These are phyloP conservation scores for Aureobasidium sp. DNA, from an alignment of 2,329 filamentous ascomycete genomes.

Conservation along the genomic window DNA sequence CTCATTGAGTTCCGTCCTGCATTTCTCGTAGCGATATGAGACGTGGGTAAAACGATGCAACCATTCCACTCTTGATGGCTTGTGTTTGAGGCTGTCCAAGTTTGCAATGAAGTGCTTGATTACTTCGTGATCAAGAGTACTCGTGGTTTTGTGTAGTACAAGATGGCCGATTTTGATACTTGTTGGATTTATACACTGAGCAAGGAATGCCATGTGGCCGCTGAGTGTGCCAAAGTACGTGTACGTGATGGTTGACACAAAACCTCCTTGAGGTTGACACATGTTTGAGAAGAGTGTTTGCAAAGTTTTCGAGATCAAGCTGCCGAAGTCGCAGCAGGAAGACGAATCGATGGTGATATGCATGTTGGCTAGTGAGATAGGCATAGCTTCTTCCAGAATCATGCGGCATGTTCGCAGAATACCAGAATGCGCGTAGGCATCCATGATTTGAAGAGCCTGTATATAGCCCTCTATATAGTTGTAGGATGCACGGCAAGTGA, in stretches of 20 bases:
- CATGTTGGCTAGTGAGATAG: background rate
- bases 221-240: too few relatives aligned
- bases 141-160: background rate
- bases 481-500: background rate
- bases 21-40: background rate
- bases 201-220: too few relatives aligned
- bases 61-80: background rate
- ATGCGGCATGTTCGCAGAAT: background rate
- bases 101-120: background rate
- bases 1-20: background rate
- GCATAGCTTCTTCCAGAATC: background rate
- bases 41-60: too few relatives aligned
- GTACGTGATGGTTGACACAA: too few relatives aligned
- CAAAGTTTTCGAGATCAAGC: too few relatives aligned
- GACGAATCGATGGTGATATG: background rate
- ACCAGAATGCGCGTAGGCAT: background rate
- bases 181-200: background rate
- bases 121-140: too few relatives aligned
- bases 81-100: background rate
- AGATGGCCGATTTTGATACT: background rate
- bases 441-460: background rate
- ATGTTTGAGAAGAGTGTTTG: too few relatives aligned
- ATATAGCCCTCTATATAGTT: too few relatives aligned
- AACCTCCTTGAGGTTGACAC: too few relatives aligned
- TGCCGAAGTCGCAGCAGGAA: too few relatives aligned